These are phyloP conservation scores for Dendrobium huoshanense DNA, from an alignment of 106 monocot species.

Conservation along the genomic window DNA sequence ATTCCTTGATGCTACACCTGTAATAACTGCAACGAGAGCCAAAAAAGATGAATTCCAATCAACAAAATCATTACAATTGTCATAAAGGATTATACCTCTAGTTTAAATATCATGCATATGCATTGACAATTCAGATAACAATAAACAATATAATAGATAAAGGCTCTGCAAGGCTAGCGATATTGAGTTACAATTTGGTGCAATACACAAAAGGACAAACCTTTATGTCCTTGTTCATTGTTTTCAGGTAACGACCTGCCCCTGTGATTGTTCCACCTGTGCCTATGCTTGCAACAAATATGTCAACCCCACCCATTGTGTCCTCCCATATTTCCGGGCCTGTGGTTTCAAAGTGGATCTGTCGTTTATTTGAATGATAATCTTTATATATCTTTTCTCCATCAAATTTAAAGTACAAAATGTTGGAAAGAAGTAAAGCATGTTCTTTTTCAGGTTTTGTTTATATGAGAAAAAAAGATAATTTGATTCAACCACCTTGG, in stretches of 20 bases:
- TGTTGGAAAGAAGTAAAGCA: not conserved
- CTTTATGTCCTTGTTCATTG: constrained; percentile 92
- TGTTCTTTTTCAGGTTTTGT: not conserved
- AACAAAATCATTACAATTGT: not conserved
- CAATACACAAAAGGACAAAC: constrained; percentile 18
- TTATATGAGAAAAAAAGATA: not conserved
- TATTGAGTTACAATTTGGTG: not conserved
- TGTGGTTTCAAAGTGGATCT: constrained; percentile 98
- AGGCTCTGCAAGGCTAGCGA: not conserved
- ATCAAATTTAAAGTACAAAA: not conserved
- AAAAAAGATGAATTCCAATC: not conserved
- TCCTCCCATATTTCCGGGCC: constrained; percentile 99
- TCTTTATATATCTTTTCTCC: constrained; percentile 14
- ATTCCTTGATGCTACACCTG: not conserved
- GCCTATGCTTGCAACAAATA: constrained; percentile 81
- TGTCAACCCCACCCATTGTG: constrained; percentile 77
- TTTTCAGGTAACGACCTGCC: constrained; percentile 76
- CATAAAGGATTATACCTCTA: not conserved
- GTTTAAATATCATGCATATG: not conserved
- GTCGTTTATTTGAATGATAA: constrained; percentile 50
- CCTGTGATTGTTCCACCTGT: constrained; percentile 94
- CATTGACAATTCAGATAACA: not conserved
- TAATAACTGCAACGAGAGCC: not conserved
- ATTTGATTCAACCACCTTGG: constrained; percentile 42
- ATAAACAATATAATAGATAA: not conserved